These are phyloP conservation scores for Pleurotus djamor DNA, from an alignment of 768 basidiomycete species.

Conservation along the genomic window DNA sequence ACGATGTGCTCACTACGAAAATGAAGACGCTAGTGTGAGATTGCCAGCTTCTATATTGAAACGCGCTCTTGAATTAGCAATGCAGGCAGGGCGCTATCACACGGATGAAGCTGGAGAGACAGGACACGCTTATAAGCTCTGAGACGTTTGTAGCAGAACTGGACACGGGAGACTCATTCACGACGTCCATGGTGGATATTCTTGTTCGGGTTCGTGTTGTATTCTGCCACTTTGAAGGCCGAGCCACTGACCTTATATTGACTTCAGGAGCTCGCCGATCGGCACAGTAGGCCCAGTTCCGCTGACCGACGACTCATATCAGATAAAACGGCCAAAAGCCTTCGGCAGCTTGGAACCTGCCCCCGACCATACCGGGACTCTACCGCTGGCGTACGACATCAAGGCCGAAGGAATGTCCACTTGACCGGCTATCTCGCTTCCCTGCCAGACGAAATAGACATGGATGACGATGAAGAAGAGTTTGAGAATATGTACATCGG, in stretches of 20 bases:
- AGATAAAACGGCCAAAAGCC: constrained; percentile 61
- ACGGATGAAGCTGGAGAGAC: constrained; percentile 62
- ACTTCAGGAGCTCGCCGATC: constrained; percentile 72
- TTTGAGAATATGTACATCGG: constrained; percentile 43
- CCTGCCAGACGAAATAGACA: constrained; percentile 53
- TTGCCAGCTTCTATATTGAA: background rate
- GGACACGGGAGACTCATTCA: constrained; percentile 80
- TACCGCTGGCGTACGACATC: constrained; percentile 25
- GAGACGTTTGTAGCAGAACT: constrained; percentile 76
- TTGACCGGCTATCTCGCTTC: constrained; percentile 51
- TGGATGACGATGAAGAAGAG: constrained; percentile 71
- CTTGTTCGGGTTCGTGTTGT: constrained; percentile 65
- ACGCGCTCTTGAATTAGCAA: background rate
- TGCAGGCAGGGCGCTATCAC: constrained; percentile 70
- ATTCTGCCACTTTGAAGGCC: background rate
- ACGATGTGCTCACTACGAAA: constrained; percentile 73
- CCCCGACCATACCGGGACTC: constrained; percentile 51
- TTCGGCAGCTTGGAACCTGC: constrained; percentile 55
- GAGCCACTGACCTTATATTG: constrained; percentile 1
- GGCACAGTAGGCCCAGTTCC: constrained; percentile 50
- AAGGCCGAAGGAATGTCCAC: constrained; percentile 36
- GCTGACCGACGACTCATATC: constrained; percentile 63
- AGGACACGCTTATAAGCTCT: constrained; percentile 65
- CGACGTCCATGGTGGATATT: constrained; percentile 69
- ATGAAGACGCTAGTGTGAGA: constrained; percentile 77